Evolutionary conservation across 352 stramenopile genomes (phyloP), one percentile per base, ranked within the genome.

Genomic region (Phytopythium oedochilum): DNA sequence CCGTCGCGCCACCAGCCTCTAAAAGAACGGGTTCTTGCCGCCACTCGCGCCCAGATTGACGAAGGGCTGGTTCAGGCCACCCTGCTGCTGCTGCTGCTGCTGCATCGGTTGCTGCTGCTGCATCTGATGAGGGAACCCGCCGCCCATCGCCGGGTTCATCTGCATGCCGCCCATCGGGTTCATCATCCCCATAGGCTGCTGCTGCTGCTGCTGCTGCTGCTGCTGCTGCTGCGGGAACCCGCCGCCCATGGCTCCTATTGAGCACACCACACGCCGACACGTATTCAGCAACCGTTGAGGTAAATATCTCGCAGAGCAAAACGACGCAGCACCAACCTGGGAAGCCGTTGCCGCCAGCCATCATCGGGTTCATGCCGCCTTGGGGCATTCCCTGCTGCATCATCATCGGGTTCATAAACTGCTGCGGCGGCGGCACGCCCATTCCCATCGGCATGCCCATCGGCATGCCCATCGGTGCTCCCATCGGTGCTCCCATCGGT

Each of bases 31-130:
- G 59, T 77, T 81, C 42, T 75, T 70, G 42, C 55, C 59, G 25
- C 60, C 51, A 46, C 51, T 60, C 53, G 65, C 71, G 34, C 72
- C 73, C 36, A 92, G 75, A 68, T 89, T 90, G 42, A 89, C 72
- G 51, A 92, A 92, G n/a, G 82, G 66, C 61, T 92, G 78, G 68
- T 76, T 88, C 47, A 90, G 60, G 39, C 82, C 75, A 6, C 70
- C 67, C 43, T 70, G 47, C 60, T 78, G 76, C 26, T 72, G 74
- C 15, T 60, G 70, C 17, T 68, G 68, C 15, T 73, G 66, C 12
- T 67, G 68, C 39, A 64, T 62, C 8, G 60, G 28, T 8, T 58
- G 52, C 38, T 51, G 52, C 23, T 58, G 42, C 7, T 43, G 39
- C 52, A 39, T 40, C 14, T 35, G 39, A n/a, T 40, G 52, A 23